Evolutionary conservation across 495 filamentous ascomycete species (phyloP).

Genomic region (Xylaria telfairii): DNA sequence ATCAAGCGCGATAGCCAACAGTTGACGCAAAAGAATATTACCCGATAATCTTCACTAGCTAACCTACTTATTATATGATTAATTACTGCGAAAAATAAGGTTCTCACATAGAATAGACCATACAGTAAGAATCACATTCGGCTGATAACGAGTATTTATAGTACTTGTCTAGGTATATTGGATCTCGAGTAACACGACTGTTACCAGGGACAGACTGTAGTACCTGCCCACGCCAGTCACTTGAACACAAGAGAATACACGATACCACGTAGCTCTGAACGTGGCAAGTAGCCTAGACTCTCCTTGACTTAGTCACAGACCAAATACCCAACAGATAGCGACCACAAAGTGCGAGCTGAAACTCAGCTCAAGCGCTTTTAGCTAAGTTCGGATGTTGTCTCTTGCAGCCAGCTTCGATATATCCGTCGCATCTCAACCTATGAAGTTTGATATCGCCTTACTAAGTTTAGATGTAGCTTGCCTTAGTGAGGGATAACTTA

Average conservation of each 20-base stretch:
- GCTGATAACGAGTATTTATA: not conserved
- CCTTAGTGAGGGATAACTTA: not conserved
- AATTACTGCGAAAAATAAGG: not conserved
- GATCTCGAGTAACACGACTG: too few relatives aligned
- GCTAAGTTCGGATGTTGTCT: not conserved
- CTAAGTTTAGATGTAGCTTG: not conserved
- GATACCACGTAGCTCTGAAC: not conserved
- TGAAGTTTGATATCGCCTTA: not conserved
- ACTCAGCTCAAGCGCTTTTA: not conserved
- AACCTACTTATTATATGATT: not conserved
- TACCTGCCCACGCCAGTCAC: not conserved
- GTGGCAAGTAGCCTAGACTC: not conserved
- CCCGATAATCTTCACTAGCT: not conserved
- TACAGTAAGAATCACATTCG: not conserved
- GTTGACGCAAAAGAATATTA: not conserved
- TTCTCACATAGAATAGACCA: not conserved
- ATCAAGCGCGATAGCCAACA: not conserved
- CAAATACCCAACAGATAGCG: not conserved
- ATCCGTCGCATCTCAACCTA: not conserved
- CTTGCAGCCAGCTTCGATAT: not conserved
- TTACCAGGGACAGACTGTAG: not conserved
- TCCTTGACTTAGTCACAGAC: not conserved
- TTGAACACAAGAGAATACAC: not conserved
- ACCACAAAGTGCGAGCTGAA: not conserved
- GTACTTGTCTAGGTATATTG: not conserved